Conservation (phyloP, 1,139 yeast species). For the Candida tetrigidarum region DNA sequence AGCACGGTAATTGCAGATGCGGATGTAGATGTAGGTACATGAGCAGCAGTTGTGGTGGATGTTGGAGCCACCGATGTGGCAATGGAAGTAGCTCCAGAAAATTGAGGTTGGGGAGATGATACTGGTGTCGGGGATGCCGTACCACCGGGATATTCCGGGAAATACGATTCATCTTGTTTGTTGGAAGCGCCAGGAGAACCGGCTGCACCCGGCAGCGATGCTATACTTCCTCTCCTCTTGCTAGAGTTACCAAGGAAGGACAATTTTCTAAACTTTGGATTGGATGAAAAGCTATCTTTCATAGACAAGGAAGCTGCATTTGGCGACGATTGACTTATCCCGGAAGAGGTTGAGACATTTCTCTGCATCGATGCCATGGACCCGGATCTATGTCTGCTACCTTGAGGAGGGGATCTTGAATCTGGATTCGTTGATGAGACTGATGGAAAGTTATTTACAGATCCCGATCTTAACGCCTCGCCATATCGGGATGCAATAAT, state of each 20-base stretch:
- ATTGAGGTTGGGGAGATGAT: not conserved
- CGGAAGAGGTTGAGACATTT: constrained; percentile 11
- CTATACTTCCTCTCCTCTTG: constrained; percentile 12
- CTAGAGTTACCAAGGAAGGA: constrained; percentile 14
- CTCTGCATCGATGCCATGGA: constrained; percentile 14
- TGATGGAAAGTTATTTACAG: constrained; percentile 1
- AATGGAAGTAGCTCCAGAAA: constrained; percentile 4
- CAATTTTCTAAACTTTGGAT: constrained; percentile 15
- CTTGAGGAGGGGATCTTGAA: constrained; percentile 1
- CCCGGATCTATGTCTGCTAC: constrained; percentile 13
- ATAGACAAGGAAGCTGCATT: not conserved
- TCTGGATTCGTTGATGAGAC: not conserved
- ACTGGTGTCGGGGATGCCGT: not conserved
- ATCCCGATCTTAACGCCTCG: constrained; percentile 8
- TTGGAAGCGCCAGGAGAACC: constrained; percentile 7
- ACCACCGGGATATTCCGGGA: constrained; percentile 10
- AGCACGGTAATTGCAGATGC: not conserved
- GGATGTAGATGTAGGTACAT: too few relatives aligned
- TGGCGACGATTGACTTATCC: constrained; percentile 8
- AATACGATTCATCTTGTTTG: constrained; percentile 11
- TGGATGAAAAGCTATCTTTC: not conserved
- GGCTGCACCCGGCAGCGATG: constrained; percentile 9
- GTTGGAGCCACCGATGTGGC: too few relatives aligned
- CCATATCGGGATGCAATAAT: constrained; percentile 14
- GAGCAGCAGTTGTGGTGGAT: not conserved